Evolutionary conservation across 768 basidiomycete species (phyloP).

Genomic region (Dentipellis fragilis): DNA sequence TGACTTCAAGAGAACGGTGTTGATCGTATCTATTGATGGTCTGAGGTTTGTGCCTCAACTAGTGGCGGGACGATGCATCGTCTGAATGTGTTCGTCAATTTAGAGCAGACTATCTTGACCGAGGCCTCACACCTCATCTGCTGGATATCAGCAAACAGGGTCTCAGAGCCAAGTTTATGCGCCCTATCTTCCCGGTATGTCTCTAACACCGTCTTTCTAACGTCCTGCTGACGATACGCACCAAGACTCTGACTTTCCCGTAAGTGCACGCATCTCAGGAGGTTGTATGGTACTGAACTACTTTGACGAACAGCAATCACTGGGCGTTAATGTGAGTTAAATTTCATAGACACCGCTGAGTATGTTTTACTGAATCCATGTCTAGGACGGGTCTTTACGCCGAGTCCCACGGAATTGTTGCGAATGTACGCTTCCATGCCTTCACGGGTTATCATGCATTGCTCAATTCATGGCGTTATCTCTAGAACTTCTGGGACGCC

Average conservation of each 20-base stretch:
- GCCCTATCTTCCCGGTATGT: constrained; percentile 78
- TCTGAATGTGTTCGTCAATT: background rate
- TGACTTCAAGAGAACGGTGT: constrained; percentile 67
- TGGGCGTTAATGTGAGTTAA: constrained; percentile 70
- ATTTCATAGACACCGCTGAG: background rate
- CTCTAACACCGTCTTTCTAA: background rate
- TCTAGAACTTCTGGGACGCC: constrained; percentile 85
- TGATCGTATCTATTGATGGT: constrained; percentile 84
- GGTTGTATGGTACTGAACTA: constrained; percentile 1
- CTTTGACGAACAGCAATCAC: constrained; percentile 52
- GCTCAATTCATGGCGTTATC: background rate
- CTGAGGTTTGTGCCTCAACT: constrained; percentile 33
- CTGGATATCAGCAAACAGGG: constrained; percentile 74
- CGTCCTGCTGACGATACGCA: constrained; percentile 2
- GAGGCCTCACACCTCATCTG: constrained; percentile 77
- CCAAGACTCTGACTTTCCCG: constrained; percentile 83
- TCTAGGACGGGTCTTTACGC: constrained; percentile 86
- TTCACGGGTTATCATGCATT: background rate
- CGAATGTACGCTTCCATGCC: constrained; percentile 45
- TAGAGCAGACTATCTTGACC: constrained; percentile 82
- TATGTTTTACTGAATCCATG: background rate
- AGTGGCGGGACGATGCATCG: background rate
- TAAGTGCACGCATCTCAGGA: constrained; percentile 29
- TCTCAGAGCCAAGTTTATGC: constrained; percentile 79
- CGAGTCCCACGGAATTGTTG: constrained; percentile 87